These are phyloP conservation scores for Gaeumannomyces sp. DNA, from an alignment of 2,329 filamentous ascomycete genomes.

Conservation along the genomic window DNA sequence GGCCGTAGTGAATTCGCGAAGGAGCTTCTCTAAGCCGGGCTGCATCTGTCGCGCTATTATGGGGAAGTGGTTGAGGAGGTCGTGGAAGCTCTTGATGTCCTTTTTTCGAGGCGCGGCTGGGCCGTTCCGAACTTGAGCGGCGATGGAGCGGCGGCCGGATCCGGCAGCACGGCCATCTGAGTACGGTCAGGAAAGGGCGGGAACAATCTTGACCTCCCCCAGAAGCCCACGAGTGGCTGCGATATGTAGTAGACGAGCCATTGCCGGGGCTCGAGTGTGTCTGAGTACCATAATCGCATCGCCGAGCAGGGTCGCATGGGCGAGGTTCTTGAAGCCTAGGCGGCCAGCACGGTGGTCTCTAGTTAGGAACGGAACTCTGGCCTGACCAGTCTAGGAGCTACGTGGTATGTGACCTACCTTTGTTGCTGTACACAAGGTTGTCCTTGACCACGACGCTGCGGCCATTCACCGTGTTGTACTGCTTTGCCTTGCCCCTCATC, in stretches of 20 bases:
- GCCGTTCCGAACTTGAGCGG: constrained; percentile 26
- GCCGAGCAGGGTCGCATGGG: constrained; percentile 78
- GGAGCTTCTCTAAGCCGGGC: constrained; percentile 78
- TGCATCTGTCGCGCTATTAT: constrained; percentile 98
- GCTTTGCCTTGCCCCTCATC: constrained; percentile 85
- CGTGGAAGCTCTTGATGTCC: constrained; percentile 83
- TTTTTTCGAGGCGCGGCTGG: constrained; percentile 64
- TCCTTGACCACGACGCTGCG: constrained; percentile 94
- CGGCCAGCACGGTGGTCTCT: constrained; percentile 11
- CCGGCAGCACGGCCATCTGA: constrained; percentile 12
- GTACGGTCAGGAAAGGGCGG: constrained; percentile 47
- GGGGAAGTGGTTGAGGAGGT: constrained; percentile 84
- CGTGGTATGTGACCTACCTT: constrained; percentile 52
- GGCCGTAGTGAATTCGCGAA: constrained; percentile 80
- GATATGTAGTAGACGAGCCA: constrained; percentile 98
- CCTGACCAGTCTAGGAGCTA: not conserved
- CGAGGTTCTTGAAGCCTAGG: constrained; percentile 84
- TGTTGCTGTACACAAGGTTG: constrained; percentile 87
- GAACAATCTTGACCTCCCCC: constrained; percentile 64
- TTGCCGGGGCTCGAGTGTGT: constrained; percentile 81
- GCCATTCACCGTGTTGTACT: constrained; percentile 88
- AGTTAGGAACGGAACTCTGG: not conserved
- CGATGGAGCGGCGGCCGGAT: constrained; percentile 16
- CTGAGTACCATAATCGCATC: constrained; percentile 85
- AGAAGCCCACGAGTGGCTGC: constrained; percentile 74